Percentiles rank a stretch among this genome's conserved stretches.
Evolutionary conservation across 768 basidiomycete species (phyloP).

Genomic region (Tulasnella sp.): DNA sequence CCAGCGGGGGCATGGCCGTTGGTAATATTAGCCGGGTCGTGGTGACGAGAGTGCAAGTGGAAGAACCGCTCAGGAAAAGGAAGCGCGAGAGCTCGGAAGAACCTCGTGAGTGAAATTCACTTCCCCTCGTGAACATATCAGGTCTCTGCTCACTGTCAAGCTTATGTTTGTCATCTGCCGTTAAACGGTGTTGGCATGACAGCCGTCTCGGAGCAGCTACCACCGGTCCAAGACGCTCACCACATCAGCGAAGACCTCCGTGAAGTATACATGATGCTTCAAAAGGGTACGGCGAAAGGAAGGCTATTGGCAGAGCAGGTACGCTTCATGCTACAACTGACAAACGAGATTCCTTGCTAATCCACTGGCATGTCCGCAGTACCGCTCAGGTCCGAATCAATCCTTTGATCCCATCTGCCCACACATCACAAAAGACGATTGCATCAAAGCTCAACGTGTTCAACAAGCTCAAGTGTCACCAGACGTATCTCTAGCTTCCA

Average conservation of each 20-base stretch:
- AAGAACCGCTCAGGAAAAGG: background rate
- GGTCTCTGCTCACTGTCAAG: background rate
- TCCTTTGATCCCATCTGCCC: conserved; percentile 81
- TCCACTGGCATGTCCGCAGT: conserved; percentile 39
- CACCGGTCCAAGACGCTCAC: conserved; percentile 24
- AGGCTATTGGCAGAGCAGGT: conserved; percentile 75
- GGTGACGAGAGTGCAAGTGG: background rate
- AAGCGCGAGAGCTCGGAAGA: conserved; percentile 1
- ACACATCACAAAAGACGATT: conserved; percentile 76
- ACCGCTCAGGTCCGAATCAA: conserved; percentile 40
- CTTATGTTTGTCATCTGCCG: conserved; percentile 41
- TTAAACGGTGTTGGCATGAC: conserved; percentile 36
- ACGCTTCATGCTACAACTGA: background rate
- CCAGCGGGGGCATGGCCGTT: background rate
- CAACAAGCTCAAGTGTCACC: conserved; percentile 6
- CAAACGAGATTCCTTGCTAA: too few relatives aligned
- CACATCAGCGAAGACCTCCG: conserved; percentile 45
- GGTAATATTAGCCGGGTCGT: background rate
- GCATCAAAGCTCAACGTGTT: conserved; percentile 44
- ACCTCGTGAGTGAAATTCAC: background rate
- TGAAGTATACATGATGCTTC: conserved; percentile 66
- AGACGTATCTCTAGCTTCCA: background rate
- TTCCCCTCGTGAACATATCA: background rate
- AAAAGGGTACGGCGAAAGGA: conserved; percentile 64
- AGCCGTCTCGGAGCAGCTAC: conserved; percentile 24